These are phyloP conservation scores for Solanum neorickii DNA, from an alignment of 257 asterid genomes.

Conservation along the genomic window DNA sequence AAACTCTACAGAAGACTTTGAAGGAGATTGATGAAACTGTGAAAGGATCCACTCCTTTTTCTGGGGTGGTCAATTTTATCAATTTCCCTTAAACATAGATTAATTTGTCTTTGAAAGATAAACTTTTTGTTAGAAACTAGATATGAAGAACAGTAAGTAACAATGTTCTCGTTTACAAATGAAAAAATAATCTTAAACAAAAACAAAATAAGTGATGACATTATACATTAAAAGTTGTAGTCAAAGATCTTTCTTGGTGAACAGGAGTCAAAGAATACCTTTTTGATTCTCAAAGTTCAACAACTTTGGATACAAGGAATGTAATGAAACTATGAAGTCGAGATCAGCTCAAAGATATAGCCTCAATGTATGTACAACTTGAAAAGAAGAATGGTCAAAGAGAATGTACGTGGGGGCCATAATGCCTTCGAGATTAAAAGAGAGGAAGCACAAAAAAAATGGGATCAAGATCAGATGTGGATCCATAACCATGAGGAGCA, in stretches of 20 bases:
- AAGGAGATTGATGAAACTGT: neutral
- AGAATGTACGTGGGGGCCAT: neutral
- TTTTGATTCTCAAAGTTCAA: neutral
- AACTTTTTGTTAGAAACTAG: neutral
- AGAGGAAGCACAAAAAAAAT: neutral
- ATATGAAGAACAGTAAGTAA: neutral
- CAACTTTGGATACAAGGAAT: neutral
- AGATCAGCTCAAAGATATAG: neutral
- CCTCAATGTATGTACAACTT: neutral
- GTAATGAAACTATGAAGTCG: neutral
- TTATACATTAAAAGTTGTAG: neutral
- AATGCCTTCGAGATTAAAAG: neutral
- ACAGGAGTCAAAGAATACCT: neutral
- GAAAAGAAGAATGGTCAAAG: neutral
- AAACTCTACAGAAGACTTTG: neutral
- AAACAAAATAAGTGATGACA: neutral
- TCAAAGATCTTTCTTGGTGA: neutral
- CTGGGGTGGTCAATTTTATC: neutral
- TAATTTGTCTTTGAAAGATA: neutral
- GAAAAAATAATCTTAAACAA: neutral
- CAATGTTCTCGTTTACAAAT: neutral
- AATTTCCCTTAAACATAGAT: neutral
- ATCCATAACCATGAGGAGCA: neutral
- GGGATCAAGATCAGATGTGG: neutral
- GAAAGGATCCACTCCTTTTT: neutral